Evolutionary conservation across 177 flowering plant genomes (phyloP), one percentile per base, ranked within the genome.

Genomic region (Telopea speciosissima): DNA sequence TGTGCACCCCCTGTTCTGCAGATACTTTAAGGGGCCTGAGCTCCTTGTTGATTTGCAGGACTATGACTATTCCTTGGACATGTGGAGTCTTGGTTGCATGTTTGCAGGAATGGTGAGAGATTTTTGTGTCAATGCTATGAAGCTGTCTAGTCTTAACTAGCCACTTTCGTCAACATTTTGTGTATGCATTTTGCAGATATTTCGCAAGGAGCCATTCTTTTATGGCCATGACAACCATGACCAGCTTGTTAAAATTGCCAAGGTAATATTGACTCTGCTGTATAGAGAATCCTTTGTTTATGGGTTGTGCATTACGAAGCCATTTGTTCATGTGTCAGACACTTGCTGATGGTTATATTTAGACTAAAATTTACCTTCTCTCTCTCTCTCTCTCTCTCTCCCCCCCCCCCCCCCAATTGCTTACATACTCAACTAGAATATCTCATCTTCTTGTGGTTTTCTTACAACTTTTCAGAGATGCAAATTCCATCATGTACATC

Each of bases 71-170:
- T 92, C 97, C 23, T 80, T 92, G 84, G 97, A 92, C 75, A 72
- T 92, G 87, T 92, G 97, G 97, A 92, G 97, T 81, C 96, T 92
- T 73, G 97, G 97, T 45, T 90, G 96, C 84, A 92, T 92, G 97
- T 89, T 92, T 83, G 97, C 92, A 24, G 97, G 96, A 73, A 92
- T 92, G 97, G 97, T 92, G 72, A 84, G 88, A 58, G 23, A 69
- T 25, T 67, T 7, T 44, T 49, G 21, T 62, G 3, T 49, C 36
- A 22, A 74, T 0, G 31, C 31, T 28, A 28, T 28, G 31, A 67
- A 31, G 61, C 10, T 58, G 0, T 58, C 0, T 19, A 58, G 22
- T 19, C 24, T 45, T 17, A 59, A 40, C 42, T 70, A 24, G 7
- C 24, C 1, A 61, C 12, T 22, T n/a, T 74, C 13, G 62, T n/a